A percentile compares a stretch with the other conserved stretches of the same genome.
These are phyloP conservation scores for Isabelozyma rhagii DNA, from an alignment of 805 yeast genomes.

Conservation along the genomic window DNA sequence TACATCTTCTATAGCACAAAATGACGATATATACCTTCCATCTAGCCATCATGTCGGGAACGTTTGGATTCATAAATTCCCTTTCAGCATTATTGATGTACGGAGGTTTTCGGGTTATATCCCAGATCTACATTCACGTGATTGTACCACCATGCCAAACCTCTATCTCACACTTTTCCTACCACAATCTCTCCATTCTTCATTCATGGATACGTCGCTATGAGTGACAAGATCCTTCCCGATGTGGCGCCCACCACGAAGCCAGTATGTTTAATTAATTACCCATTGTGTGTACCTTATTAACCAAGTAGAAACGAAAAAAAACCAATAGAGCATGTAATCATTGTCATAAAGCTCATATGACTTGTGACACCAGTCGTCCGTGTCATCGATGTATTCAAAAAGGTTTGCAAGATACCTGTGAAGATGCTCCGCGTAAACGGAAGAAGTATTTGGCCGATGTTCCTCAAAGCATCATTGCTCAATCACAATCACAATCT, in stretches of 20 bases:
- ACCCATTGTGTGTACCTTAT: background rate
- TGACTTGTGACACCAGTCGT: constrained; percentile 83
- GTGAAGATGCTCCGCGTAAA: constrained; percentile 89
- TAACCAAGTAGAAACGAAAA: constrained; percentile 33
- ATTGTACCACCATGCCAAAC: no score
- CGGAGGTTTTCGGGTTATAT: no score
- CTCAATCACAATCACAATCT: constrained; percentile 1
- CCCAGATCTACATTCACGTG: no score
- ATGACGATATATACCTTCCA: no score
- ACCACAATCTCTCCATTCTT: background rate
- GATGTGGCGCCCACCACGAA: background rate
- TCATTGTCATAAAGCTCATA: constrained; percentile 87
- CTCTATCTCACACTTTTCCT: background rate
- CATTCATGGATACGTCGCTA: background rate
- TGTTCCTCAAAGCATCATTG: constrained; percentile 34
- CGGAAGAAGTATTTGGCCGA: constrained; percentile 76
- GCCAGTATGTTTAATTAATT: background rate
- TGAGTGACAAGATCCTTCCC: background rate
- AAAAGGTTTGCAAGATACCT: constrained; percentile 63
- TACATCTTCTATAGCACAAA: no score
- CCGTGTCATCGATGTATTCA: constrained; percentile 80
- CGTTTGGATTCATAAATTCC: no score
- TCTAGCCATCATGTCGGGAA: no score
- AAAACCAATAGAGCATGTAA: constrained; percentile 87
- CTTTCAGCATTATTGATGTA: no score